Evolutionary conservation across 1,284 basidiomycete species (phyloP).

Genomic region (Cryptococcus deneoformans): DNA sequence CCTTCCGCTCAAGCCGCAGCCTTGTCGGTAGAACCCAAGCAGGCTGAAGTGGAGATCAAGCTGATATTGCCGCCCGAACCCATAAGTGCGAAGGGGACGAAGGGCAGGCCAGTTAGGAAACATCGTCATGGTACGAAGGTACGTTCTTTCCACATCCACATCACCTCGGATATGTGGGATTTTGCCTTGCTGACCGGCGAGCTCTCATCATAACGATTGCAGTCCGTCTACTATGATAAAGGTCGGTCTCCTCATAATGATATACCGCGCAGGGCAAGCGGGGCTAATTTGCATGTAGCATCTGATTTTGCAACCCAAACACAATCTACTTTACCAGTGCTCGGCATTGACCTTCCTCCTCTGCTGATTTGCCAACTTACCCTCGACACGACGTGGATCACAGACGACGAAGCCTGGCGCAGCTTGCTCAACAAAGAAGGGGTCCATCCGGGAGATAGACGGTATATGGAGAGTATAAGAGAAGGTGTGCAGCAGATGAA

Average conservation of each 20-base stretch:
- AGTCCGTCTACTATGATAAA: constrained; percentile 47
- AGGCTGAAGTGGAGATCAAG: constrained; percentile 36
- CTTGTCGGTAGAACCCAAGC: constrained; percentile 16
- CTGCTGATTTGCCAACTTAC: constrained; percentile 33
- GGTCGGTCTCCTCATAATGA: constrained; percentile 11
- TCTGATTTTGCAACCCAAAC: constrained; percentile 35
- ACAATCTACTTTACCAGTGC: constrained; percentile 37
- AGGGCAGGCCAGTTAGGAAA: constrained; percentile 36
- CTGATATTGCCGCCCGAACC: constrained; percentile 47
- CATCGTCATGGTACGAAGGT: constrained; percentile 45
- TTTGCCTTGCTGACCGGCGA: not conserved
- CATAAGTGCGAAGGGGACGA: constrained; percentile 24
- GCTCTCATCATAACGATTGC: not conserved
- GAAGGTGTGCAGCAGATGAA: constrained; percentile 22
- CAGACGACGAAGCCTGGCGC: constrained; percentile 45
- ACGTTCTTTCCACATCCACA: not conserved
- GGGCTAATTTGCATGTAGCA: constrained; percentile 13
- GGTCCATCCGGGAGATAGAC: constrained; percentile 23
- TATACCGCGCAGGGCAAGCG: not conserved
- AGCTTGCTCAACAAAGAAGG: constrained; percentile 16
- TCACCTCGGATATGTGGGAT: not conserved
- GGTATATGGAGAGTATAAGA: constrained; percentile 34
- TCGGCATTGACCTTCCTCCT: constrained; percentile 41
- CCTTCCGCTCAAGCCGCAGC: constrained; percentile 26
- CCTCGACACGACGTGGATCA: constrained; percentile 37